Conservation (phyloP, 1,284 basidiomycete genomes). For the Microbotryum intermedium region DNA sequence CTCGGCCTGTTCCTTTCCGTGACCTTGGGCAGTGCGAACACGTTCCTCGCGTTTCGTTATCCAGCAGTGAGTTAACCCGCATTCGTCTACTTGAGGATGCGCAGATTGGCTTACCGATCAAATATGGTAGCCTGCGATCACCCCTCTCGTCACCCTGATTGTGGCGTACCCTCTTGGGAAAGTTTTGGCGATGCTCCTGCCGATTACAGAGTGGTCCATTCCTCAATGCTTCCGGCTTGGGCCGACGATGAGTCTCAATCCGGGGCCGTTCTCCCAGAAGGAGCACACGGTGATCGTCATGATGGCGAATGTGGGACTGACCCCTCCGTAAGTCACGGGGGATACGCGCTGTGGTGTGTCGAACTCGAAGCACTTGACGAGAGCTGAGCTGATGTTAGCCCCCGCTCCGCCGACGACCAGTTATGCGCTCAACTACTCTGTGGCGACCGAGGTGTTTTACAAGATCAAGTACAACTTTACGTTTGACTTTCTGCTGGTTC, state of each 20-base stretch:
- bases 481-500: conserved; percentile 65
- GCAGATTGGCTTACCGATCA: too few species aligned
- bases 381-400: not conserved
- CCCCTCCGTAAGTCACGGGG: too few species aligned
- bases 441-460: conserved; percentile 70
- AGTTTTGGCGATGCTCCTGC: conserved; percentile 67
- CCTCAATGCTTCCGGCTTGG: conserved; percentile 52
- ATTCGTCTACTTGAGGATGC: too few species aligned
- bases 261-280: conserved; percentile 97
- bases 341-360: too few species aligned
- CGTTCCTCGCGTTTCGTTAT: conserved; percentile 86
- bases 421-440: conserved; percentile 68
- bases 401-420: conserved; percentile 45
- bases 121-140: conserved; percentile 51
- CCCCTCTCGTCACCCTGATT: conserved; percentile 72
- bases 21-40: conserved; percentile 63
- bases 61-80: conserved; percentile 47
- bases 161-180: conserved; percentile 83
- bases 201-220: conserved; percentile 63
- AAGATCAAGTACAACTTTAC: conserved; percentile 41
- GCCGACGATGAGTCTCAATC: conserved; percentile 69
- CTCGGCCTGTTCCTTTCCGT: conserved; percentile 68
- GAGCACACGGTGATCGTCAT: conserved; percentile 88
- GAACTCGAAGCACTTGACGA: not conserved
- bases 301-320: conserved; percentile 74